Evolutionary conservation across 1,284 basidiomycete genomes (phyloP).

Genomic region (Heterobasidion annosum): DNA sequence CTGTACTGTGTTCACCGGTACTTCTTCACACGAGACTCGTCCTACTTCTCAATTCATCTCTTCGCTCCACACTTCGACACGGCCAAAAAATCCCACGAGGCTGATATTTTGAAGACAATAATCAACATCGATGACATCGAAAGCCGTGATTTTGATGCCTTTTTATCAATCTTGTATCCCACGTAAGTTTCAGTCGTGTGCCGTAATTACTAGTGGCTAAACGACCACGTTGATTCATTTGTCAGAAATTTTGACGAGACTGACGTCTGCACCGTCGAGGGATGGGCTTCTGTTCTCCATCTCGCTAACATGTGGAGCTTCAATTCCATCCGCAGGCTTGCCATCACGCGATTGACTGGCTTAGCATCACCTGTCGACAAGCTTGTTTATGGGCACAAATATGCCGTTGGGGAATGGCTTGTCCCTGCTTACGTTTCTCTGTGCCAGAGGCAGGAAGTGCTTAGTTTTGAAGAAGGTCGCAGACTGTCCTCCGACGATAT

Average conservation of each 20-base stretch:
- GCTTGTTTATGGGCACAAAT: slow-evolving; percentile 7
- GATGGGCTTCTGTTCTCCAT: slow-evolving; percentile 10
- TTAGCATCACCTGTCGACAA: slow-evolving; percentile 7
- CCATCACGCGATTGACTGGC: slow-evolving; percentile 1
- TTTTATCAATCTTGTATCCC: slow-evolving; percentile 11
- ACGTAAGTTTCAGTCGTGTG: slow-evolving; percentile 5
- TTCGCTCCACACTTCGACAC: not conserved
- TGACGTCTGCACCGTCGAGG: slow-evolving; percentile 4
- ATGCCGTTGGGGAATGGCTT: slow-evolving; percentile 10
- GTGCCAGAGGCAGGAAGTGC: slow-evolving; percentile 3
- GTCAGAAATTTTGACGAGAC: slow-evolving; percentile 7
- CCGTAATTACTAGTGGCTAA: not conserved
- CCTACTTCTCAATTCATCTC: not conserved
- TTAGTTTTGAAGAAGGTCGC: slow-evolving; percentile 6
- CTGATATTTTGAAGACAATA: not conserved
- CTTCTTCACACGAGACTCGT: slow-evolving; percentile 7
- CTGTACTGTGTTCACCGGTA: slow-evolving; percentile 9
- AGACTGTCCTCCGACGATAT: slow-evolving; percentile 9
- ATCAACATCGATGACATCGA: not conserved
- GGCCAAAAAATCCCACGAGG: not conserved
- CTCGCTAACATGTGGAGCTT: slow-evolving; percentile 10
- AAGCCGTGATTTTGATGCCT: slow-evolving; percentile 7
- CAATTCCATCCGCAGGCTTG: slow-evolving; percentile 8
- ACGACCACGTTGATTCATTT: not conserved
- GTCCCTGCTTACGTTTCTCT: slow-evolving; percentile 6